phyloP scores from a whole-genome alignment of 495 filamentous ascomycete species.

The Cladorrhinum samala region DNA sequence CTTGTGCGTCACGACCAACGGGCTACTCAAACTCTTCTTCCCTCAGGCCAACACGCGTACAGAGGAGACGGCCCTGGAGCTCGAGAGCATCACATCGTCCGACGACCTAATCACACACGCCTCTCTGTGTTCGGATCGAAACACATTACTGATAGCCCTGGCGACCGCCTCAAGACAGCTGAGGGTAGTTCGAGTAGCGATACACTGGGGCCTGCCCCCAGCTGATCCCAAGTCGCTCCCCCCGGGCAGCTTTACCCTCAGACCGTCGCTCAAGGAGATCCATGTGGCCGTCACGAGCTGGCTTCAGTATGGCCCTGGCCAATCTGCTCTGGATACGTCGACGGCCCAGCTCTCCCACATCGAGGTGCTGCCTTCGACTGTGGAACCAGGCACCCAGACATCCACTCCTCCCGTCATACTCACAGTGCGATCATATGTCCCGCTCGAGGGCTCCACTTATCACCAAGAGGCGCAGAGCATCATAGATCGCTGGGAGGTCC shows the following conservation, averaged over 20 bases:
- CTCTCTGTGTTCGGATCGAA: slow-evolving; percentile 61
- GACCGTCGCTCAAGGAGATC: slow-evolving; percentile 39
- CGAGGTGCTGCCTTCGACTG: slow-evolving; percentile 56
- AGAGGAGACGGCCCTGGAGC: slow-evolving; percentile 58
- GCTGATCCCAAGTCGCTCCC: slow-evolving; percentile 32
- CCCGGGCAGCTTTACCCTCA: slow-evolving; percentile 28
- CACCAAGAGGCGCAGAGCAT: slow-evolving; percentile 59
- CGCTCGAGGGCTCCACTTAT: slow-evolving; percentile 45
- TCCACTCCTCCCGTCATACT: slow-evolving; percentile 57
- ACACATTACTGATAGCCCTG: slow-evolving; percentile 55
- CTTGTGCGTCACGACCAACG: slow-evolving; percentile 63
- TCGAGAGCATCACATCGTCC: slow-evolving; percentile 63
- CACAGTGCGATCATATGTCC: slow-evolving; percentile 62
- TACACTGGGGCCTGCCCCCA: slow-evolving; percentile 44
- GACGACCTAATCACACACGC: slow-evolving; percentile 75
- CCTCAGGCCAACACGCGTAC: slow-evolving; percentile 60
- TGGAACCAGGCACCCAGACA: slow-evolving; percentile 43
- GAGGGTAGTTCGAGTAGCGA: slow-evolving; percentile 52
- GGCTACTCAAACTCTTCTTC: slow-evolving; percentile 61
- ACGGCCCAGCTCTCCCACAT: slow-evolving; percentile 59
- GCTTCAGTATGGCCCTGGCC: slow-evolving; percentile 36
- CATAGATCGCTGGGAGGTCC: slow-evolving; percentile 73
- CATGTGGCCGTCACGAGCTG: slow-evolving; percentile 48
- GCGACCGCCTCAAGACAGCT: slow-evolving; percentile 63
- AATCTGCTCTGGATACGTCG: slow-evolving; percentile 43